Evolutionary conservation across 441 rosid species (phyloP), one percentile per base, ranked within the genome.

Genomic region (Eruca vesicaria): DNA sequence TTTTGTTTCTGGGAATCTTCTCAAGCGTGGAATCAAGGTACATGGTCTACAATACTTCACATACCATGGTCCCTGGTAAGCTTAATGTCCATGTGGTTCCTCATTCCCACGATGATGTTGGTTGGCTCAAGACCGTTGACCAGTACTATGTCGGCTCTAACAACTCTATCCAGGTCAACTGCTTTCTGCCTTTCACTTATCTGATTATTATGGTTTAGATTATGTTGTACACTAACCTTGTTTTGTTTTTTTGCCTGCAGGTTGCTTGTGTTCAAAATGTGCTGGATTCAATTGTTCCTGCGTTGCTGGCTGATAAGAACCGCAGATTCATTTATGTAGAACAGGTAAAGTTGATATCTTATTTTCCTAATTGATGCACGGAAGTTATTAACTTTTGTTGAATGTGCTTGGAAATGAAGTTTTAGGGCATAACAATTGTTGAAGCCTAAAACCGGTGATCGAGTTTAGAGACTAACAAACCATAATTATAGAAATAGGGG

Each of bases 71-170:
- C 69, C 85, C 89, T 4, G 90, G 85, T 58, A 96, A 94, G 82
- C 90, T 96, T 71, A 96, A 96, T 69, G 99, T 94, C 69, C 99
- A 94, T 81, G 76, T 96, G 82, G 99, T 96, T 72, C 84, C 97
- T 82, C 99, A 96, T 69, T 80, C 97, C 7, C 99, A 96, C 74
- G 99, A 90, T 45, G 99, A 96, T 69, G 99, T 96, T 72, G 98
- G 99, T 55, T 94, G 99, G 99, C 79, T 96, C 69, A 96, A 94
- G 87, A 96, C 99, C 5, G 86, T 96, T 81, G 99, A 94, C 72
- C 99, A 96, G 86, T 94, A 96, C 85, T 96, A 96, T 81, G 93
- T 94, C 61, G 99, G 99, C 84, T 94, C 98, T 74, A 96, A 96
- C 80, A 96, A 96, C 84, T 94, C 97, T 28, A 94, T 96, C 77